Conservation (phyloP, 306 rosid species). For the Lotus japonicus region DNA sequence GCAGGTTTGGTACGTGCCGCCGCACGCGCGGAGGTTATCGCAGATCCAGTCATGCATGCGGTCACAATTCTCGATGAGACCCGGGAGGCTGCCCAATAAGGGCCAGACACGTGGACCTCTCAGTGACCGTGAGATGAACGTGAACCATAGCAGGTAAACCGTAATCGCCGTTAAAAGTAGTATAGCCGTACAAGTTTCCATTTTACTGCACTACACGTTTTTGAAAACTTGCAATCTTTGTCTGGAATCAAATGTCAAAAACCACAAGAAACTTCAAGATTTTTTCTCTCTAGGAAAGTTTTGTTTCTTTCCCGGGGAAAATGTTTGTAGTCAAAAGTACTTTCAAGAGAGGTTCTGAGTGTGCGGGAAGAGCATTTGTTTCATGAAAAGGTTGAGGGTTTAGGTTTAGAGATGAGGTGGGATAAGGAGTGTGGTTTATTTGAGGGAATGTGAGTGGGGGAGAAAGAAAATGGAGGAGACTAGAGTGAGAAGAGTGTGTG, state of each 20-base stretch:
- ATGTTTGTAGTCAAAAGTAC: background rate
- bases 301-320: background rate
- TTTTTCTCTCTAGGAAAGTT: background rate
- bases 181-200: constrained; percentile 70
- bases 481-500: too few species aligned
- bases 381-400: constrained; percentile 18
- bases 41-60: constrained; percentile 94
- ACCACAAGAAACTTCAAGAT: background rate
- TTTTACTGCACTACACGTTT: constrained; percentile 5
- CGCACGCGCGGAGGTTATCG: constrained; percentile 86
- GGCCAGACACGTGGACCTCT: constrained; percentile 94
- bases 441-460: too few species aligned
- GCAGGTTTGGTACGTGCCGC: constrained; percentile 98
- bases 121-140: constrained; percentile 79
- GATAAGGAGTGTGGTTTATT: too few species aligned
- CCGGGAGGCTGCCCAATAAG: constrained; percentile 80
- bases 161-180: constrained; percentile 67
- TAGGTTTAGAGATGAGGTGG: too few species aligned
- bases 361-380: background rate
- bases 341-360: constrained; percentile 13
- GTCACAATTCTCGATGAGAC: constrained; percentile 68
- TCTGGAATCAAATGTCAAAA: constrained; percentile 2
- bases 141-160: constrained; percentile 70
- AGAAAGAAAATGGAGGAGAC: too few species aligned
- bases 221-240: background rate